Evolutionary conservation across 2,329 filamentous ascomycete genomes (phyloP).

Genomic region (Talaromyces funiculosus): DNA sequence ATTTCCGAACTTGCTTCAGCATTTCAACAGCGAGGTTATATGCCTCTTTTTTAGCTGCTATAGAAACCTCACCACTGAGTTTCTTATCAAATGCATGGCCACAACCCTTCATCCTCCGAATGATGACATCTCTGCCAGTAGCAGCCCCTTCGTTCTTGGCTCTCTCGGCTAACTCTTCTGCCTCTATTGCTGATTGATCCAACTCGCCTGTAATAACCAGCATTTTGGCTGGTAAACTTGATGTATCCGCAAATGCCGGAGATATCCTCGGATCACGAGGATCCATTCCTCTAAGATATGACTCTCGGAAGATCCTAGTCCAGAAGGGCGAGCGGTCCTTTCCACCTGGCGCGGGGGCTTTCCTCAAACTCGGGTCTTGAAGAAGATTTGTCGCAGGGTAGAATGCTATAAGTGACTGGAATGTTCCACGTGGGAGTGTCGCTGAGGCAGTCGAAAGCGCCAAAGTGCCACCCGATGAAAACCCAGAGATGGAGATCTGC

Average conservation of each 20-base stretch:
- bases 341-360: conserved; percentile 16
- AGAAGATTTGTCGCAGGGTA: conserved; percentile 25
- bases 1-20: conserved; percentile 11
- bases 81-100: conserved; percentile 11
- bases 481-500: conserved; percentile 30
- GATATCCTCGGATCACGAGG: conserved; percentile 22
- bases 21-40: conserved; percentile 28
- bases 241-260: conserved; percentile 22
- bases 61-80: not conserved
- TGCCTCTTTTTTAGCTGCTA: conserved; percentile 22
- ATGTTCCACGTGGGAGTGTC: conserved; percentile 22
- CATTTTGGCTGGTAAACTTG: conserved; percentile 24
- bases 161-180: conserved; percentile 21
- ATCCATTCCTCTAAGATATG: conserved; percentile 27
- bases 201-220: conserved; percentile 23
- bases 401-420: conserved; percentile 26
- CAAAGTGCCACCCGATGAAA: conserved; percentile 40
- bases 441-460: conserved; percentile 28
- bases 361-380: conserved; percentile 12
- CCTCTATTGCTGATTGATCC: conserved; percentile 23
- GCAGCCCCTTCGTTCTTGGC: conserved; percentile 19
- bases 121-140: conserved; percentile 14
- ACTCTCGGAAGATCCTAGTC: conserved; percentile 21
- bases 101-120: not conserved
- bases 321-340: conserved; percentile 20